Conservation (phyloP, 2,329 filamentous ascomycete species). For the Talaromyces sp. region DNA sequence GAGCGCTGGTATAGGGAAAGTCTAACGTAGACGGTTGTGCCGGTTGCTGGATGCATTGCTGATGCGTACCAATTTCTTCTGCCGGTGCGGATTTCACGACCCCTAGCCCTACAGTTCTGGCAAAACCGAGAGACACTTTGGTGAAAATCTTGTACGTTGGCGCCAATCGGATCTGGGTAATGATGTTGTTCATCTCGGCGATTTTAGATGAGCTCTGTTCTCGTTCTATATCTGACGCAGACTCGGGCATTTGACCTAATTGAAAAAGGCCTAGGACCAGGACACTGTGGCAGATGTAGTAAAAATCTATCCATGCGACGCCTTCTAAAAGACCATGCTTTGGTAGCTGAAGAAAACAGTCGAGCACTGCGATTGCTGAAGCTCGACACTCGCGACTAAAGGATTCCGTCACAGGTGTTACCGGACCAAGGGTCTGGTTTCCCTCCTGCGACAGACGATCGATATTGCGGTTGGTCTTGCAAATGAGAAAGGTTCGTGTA, state of each 20-base stretch:
- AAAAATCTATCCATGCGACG: conserved; percentile 37
- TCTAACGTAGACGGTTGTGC: background rate
- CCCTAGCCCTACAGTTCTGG: conserved; percentile 14
- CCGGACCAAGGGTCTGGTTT: conserved; percentile 19
- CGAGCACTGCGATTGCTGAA: conserved; percentile 34
- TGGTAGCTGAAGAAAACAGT: conserved; percentile 33
- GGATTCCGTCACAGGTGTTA: conserved; percentile 26
- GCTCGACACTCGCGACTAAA: conserved; percentile 27
- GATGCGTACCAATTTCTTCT: background rate
- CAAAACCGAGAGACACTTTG: conserved; percentile 14
- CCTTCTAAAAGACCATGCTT: conserved; percentile 36
- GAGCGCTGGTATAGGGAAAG: conserved; percentile 5
- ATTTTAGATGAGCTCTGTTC: conserved; percentile 10
- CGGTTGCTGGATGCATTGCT: background rate
- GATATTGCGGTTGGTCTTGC: conserved; percentile 15
- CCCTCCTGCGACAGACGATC: conserved; percentile 9
- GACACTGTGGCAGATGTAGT: conserved; percentile 38
- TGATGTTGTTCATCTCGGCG: conserved; percentile 6
- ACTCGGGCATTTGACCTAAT: conserved; percentile 13
- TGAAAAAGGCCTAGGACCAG: conserved; percentile 33
- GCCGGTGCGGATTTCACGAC: background rate
- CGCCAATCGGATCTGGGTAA: conserved; percentile 6
- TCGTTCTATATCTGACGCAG: background rate
- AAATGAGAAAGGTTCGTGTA: conserved; percentile 33
- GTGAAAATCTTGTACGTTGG: conserved; percentile 20